Percentiles rank a stretch among this genome's conserved stretches.
Conservation (phyloP, 2,329 filamentous ascomycete species). For the Alternaria arborescens region DNA sequence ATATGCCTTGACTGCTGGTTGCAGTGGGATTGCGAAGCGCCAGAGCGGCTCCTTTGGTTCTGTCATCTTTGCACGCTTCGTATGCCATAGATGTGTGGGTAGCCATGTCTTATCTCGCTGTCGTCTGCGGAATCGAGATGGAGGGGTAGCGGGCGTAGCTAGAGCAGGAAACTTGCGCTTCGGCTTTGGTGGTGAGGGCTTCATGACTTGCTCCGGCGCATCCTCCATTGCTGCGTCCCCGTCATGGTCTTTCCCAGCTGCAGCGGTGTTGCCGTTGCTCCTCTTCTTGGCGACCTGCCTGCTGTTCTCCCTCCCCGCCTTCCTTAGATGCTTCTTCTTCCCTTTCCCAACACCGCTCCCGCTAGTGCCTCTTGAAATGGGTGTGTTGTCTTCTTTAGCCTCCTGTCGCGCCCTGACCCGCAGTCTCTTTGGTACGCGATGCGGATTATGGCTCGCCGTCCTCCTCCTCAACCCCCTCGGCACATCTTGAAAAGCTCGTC, state of each 20-base stretch:
- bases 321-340: constrained; percentile 64
- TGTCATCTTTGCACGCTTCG: constrained; percentile 91
- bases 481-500: constrained; percentile 88
- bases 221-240: constrained; percentile 13
- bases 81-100: constrained; percentile 92
- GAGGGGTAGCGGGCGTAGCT: constrained; percentile 69
- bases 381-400: constrained; percentile 92
- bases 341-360: constrained; percentile 64
- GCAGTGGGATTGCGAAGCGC: constrained; percentile 86
- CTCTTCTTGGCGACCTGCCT: constrained; percentile 63
- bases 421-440: constrained; percentile 82
- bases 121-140: constrained; percentile 80
- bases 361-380: constrained; percentile 73
- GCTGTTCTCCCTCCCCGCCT: constrained; percentile 78
- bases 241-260: constrained; percentile 31
- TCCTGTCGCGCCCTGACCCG: constrained; percentile 72
- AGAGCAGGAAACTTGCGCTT: constrained; percentile 76
- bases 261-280: constrained; percentile 19
- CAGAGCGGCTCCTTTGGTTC: constrained; percentile 80
- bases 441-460: constrained; percentile 95
- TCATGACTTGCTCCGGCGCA: constrained; percentile 20
- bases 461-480: constrained; percentile 83
- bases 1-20: constrained; percentile 89
- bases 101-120: constrained; percentile 92
- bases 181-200: constrained; percentile 54